These are phyloP conservation scores for Eucalyptus globulus DNA, from an alignment of 345 rosid species.

Conservation along the genomic window DNA sequence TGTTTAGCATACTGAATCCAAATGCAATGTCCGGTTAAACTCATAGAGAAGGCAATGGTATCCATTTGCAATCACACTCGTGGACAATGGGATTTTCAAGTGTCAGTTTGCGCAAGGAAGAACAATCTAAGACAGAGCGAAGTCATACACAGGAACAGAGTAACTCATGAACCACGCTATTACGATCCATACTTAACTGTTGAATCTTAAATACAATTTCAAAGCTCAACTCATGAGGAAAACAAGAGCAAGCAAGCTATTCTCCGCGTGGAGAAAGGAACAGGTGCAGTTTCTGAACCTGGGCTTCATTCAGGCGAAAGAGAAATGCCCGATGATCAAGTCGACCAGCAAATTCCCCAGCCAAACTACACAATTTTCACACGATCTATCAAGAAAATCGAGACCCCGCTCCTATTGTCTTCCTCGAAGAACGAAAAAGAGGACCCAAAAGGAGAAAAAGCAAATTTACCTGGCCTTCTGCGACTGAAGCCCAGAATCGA, in stretches of 20 bases:
- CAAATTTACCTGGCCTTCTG: conserved; percentile 4
- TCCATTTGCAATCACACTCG: background rate
- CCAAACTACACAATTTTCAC: background rate
- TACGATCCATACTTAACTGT: too few species aligned
- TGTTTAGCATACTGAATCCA: background rate
- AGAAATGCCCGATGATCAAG: background rate
- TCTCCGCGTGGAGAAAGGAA: too few species aligned
- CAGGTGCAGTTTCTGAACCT: too few species aligned
- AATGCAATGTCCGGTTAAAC: background rate
- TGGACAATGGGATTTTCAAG: background rate
- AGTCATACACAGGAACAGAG: background rate
- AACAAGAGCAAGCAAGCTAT: too few species aligned
- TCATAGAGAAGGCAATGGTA: background rate
- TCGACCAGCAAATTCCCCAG: background rate
- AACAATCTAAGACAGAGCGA: background rate
- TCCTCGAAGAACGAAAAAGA: background rate
- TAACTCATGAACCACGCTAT: background rate
- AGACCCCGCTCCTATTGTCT: background rate
- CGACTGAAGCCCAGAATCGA: conserved; percentile 25
- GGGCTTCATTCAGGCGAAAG: background rate
- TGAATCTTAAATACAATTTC: too few species aligned
- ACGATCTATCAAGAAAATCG: background rate
- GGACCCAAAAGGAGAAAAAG: background rate
- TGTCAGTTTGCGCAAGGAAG: background rate
- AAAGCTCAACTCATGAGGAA: too few species aligned